These are phyloP conservation scores for Fusarium tuaranense DNA, from an alignment of 2,329 filamentous ascomycete genomes.

Conservation along the genomic window DNA sequence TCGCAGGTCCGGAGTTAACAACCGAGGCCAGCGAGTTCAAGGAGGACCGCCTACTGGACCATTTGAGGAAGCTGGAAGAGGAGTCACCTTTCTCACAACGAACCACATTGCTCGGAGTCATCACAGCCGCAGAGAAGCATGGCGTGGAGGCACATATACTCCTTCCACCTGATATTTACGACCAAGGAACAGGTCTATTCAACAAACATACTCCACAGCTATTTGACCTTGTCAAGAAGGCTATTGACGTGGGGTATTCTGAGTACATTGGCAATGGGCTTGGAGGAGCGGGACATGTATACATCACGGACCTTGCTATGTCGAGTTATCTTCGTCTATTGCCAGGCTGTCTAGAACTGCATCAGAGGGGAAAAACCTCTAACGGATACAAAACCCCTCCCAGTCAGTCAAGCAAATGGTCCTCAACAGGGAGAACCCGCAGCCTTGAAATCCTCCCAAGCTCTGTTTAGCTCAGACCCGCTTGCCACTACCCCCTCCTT, in stretches of 20 bases:
- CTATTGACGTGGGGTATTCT: not conserved
- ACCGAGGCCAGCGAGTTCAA: not conserved
- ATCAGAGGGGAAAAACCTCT: too few species aligned
- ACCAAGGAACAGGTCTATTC: not conserved
- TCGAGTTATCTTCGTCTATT: too few species aligned
- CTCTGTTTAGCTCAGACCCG: too few species aligned
- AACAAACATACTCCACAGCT: not conserved
- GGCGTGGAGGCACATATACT: not conserved
- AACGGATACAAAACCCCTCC: too few species aligned
- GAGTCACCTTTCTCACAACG: not conserved
- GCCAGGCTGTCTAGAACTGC: too few species aligned
- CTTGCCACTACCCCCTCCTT: too few species aligned
- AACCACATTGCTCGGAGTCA: not conserved
- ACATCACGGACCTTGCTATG: slow-evolving; percentile 12
- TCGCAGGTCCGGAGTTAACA: not conserved
- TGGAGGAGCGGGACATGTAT: slow-evolving; percentile 1
- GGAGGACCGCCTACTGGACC: not conserved
- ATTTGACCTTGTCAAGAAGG: not conserved
- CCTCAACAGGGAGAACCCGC: too few species aligned
- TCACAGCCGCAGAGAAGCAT: not conserved
- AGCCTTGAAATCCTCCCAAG: too few species aligned
- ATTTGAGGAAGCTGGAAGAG: not conserved
- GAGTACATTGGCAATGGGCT: not conserved
- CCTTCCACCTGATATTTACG: not conserved
- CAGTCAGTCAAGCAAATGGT: too few species aligned